A percentile compares a stretch with the other conserved stretches of the same genome.
These are phyloP conservation scores for Periconia sp. DNA, from an alignment of 2,329 filamentous ascomycete genomes.

Conservation along the genomic window DNA sequence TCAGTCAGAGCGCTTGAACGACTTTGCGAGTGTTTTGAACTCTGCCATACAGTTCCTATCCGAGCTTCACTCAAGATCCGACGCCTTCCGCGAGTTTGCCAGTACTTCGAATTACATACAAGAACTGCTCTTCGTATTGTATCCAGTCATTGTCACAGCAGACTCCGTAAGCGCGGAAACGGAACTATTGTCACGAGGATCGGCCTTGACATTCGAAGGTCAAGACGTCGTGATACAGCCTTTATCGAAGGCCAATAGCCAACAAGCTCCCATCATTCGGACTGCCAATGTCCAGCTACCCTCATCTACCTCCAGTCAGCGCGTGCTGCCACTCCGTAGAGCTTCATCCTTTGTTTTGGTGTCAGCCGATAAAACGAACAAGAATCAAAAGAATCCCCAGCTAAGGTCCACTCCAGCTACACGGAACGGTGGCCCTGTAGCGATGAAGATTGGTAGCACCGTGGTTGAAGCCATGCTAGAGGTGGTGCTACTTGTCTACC, in stretches of 20 bases:
- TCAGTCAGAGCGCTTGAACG: conserved; percentile 50
- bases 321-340: conserved; percentile 72
- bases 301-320: conserved; percentile 40
- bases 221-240: conserved; percentile 84
- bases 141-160: conserved; percentile 85
- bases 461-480: conserved; percentile 79
- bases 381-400: conserved; percentile 63
- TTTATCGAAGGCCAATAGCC: conserved; percentile 65
- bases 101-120: conserved; percentile 81
- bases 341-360: conserved; percentile 92
- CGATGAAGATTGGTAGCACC: conserved; percentile 65
- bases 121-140: conserved; percentile 78
- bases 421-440: conserved; percentile 55
- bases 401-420: too few relatives aligned
- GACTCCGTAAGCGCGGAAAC: conserved; percentile 83
- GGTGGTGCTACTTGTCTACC: conserved; percentile 78
- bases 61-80: conserved; percentile 77
- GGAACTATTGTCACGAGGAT: conserved; percentile 84
- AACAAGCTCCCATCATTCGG: conserved; percentile 70
- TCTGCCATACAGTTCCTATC: conserved; percentile 80
- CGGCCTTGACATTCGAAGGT: conserved; percentile 82
- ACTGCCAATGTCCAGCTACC: conserved; percentile 65
- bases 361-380: conserved; percentile 69
- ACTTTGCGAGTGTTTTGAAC: conserved; percentile 71
- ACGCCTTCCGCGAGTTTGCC: conserved; percentile 82